These are phyloP conservation scores for Halocafeteria seosinensis DNA, from an alignment of 108 stramenopile species.

Conservation along the genomic window DNA sequence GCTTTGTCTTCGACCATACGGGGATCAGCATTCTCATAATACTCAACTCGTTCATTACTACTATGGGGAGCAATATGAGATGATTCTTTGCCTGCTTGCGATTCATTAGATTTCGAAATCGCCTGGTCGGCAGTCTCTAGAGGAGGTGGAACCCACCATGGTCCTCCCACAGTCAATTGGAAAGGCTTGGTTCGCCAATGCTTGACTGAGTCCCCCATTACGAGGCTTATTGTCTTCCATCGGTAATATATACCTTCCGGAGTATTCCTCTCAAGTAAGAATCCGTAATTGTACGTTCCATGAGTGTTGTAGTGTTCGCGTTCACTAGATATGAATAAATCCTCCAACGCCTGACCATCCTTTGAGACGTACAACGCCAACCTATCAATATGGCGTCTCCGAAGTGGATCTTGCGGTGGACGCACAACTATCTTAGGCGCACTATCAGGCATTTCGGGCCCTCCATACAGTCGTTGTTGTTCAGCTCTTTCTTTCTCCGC, in stretches of 20 bases:
- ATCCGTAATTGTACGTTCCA: no score
- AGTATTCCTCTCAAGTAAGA: background rate
- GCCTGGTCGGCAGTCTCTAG: background rate
- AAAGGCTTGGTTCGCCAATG: background rate
- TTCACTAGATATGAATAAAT: background rate
- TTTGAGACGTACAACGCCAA: background rate
- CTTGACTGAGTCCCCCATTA: background rate
- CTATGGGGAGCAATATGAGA: background rate
- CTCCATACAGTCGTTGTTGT: no score
- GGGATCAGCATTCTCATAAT: no score
- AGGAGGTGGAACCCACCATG: background rate
- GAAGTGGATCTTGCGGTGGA: background rate
- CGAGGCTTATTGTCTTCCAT: background rate
- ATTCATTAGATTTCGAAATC: background rate
- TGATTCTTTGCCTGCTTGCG: background rate
- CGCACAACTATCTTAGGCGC: background rate
- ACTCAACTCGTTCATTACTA: no score
- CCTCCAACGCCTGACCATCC: background rate
- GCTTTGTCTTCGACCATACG: no score
- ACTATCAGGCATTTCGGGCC: background rate
- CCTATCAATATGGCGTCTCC: background rate
- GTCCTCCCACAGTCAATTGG: background rate
- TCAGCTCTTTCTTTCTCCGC: no score
- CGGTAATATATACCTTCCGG: background rate
- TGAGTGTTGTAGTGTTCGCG: background rate